Evolutionary conservation across 2,329 filamentous ascomycete species (phyloP), one percentile per base, ranked within the genome.

Genomic region (Fusarium sp.): DNA sequence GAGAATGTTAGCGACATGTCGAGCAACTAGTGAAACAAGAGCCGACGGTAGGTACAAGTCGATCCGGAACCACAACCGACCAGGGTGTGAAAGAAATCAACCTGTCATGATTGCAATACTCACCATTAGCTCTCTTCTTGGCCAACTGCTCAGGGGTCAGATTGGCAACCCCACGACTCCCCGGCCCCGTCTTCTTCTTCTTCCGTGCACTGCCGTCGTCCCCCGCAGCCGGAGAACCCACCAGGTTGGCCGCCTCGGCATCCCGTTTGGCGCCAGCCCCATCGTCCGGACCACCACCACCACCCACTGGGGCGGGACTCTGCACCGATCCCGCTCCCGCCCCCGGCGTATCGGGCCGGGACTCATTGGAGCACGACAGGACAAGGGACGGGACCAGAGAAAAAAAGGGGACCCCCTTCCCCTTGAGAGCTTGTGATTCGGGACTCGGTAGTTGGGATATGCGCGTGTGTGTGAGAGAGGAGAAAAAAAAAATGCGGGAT

Each of bases 71-170:
- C 48, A 11, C 27, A 45, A 23, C 43, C 35, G 14, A 67, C 34
- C 16, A 14, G 56, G 20, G 48, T 67, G 59, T 20, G 9, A 25
- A 25, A 57, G 35, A 27, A 62, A 32, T 58, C 5, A 45, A 34
- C n/a, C 37, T 25, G 30, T 75, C 60, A 64, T 23, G 39, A 65
- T 16, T 30, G 16, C 9, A 52, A 82, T 8, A 35, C 85, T 78
- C 81, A 89, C 88, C 88, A 78, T 89, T 90, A 35, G 88, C 88
- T 66, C 89, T 84, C 79, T 90, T 90, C 81, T 94, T 93, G 67
- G 91, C 90, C 60, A 95, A 85, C 82, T 95, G 92, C 78, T 95
- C 93, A 39, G 92, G 90, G 2, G 92, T 94, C 80, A 92, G 87
- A 76, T 93, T 92, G 61, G 88, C 88, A 48, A 90, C 88, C 13